phyloP scores from a whole-genome alignment of 805 yeast species.

The Candida gorgasii region DNA sequence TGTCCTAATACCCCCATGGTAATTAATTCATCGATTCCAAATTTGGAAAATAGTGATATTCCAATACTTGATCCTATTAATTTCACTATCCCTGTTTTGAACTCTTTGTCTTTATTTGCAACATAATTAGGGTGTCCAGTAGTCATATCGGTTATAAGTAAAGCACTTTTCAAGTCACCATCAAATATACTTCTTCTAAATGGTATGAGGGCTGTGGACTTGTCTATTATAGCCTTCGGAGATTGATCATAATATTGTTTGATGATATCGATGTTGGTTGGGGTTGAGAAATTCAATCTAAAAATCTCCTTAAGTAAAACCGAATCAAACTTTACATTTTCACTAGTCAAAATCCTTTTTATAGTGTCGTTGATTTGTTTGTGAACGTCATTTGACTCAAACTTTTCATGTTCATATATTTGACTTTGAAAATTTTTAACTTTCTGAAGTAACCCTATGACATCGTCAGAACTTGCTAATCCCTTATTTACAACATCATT shows the following conservation, averaged over 20 bases:
- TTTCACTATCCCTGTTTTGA: conserved; percentile 31
- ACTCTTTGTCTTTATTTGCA: conserved; percentile 28
- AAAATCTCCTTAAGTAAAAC: conserved; percentile 29
- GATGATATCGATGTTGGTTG: conserved; percentile 29
- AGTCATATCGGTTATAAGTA: conserved; percentile 59
- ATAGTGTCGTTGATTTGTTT: conserved; percentile 22
- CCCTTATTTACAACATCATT: not conserved
- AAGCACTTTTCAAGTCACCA: conserved; percentile 57
- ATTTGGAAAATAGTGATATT: conserved; percentile 37
- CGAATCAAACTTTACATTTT: conserved; percentile 15
- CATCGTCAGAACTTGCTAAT: not conserved
- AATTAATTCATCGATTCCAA: conserved; percentile 42
- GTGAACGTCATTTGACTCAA: conserved; percentile 21
- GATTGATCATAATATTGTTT: conserved; percentile 26
- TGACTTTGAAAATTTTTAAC: conserved; percentile 23
- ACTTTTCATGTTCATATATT: conserved; percentile 23
- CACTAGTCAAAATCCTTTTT: conserved; percentile 21
- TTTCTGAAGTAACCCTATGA: conserved; percentile 20
- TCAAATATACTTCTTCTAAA: conserved; percentile 58
- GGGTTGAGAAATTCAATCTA: conserved; percentile 33
- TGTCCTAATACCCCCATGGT: conserved; percentile 41
- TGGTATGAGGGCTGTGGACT: conserved; percentile 56
- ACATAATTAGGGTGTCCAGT: conserved; percentile 57
- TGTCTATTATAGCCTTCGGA: conserved; percentile 31
- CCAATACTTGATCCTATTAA: conserved; percentile 33